Base-by-base conservation (phyloP, 208 protist species). In the Crithidia fasciculata region DNA sequence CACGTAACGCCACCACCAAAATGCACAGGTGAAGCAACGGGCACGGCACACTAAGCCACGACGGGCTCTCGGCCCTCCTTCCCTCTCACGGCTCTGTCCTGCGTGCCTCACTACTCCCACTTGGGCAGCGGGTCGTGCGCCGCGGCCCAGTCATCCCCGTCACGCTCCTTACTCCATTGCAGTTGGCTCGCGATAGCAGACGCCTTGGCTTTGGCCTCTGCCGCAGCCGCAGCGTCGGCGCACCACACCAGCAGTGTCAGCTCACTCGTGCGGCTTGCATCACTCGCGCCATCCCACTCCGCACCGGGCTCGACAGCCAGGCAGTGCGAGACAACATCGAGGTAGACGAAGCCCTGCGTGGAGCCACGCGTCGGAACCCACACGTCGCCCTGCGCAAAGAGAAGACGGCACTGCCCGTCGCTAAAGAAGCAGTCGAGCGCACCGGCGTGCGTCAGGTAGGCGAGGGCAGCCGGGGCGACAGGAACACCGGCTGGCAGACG, bases 261-360 rank as follows among this genome's bases (percentile, higher is more conserved):
- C 16, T 71, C 61, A 74, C 73, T 87, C 36, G 47, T 68, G 10
- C 74, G 82, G 28, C 44, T 62, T 28, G 50, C 39, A 47, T 78
- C 67, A 5, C 58, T 56, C 49, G 39, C 28, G 4, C 54, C 60
- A 15, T 56, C 53, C 69, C 75, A 72, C 40, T 66, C 57, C 18
- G 83, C 67, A 39, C 86, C 85, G 15, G 80, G 81, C 59, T 88
- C 83, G 61, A 90, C 65, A 19, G 61, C 45, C n/a, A 93, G 60
- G 76, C 88, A 90, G 36, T 82, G 72, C 28, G 67, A 80, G 18
- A 49, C 43, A 36, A 59, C 62, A 43, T 93, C 81, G 10, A 89
- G 77, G 16, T 57, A 70, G 44, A 89, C 65, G 9, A 69, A 55
- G 13, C 78, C 82, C 56, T 78, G 65, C 59, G 58, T 55, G 7